A percentile compares a stretch with the other conserved stretches of the same genome.
These are phyloP conservation scores for Saccharomycodes ludwigii DNA, from an alignment of 805 yeast species.

Conservation along the genomic window DNA sequence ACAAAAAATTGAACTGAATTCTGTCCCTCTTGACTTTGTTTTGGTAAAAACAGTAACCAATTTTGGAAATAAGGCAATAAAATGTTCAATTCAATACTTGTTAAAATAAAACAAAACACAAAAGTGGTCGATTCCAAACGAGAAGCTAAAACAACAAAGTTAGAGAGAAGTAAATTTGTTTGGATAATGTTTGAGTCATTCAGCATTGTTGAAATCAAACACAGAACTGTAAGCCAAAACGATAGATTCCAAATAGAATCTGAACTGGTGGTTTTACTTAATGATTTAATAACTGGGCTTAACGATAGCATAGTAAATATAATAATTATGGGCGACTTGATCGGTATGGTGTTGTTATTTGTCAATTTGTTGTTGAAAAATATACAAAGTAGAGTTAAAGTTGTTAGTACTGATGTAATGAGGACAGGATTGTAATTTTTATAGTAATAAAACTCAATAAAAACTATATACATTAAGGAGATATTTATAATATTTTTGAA, in stretches of 20 bases:
- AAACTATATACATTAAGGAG: too few species aligned
- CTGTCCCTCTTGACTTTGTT: too few species aligned
- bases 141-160: slow-evolving; percentile 86
- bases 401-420: slow-evolving; percentile 10
- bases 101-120: slow-evolving; percentile 75
- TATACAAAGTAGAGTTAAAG: slow-evolving; percentile 6
- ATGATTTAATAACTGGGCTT: slow-evolving; percentile 81
- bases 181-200: slow-evolving; percentile 46
- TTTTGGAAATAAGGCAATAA: too few species aligned
- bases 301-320: slow-evolving; percentile 60
- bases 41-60: too few species aligned
- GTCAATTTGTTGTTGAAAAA: slow-evolving; percentile 3
- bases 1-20: too few species aligned
- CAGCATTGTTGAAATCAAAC: slow-evolving; percentile 27
- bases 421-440: slow-evolving; percentile 14
- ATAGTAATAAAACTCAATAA: too few species aligned
- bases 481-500: too few species aligned
- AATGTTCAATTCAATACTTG: slow-evolving; percentile 21
- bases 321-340: slow-evolving; percentile 60
- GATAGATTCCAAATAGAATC: slow-evolving; percentile 94
- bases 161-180: slow-evolving; percentile 67
- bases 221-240: slow-evolving; percentile 61
- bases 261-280: slow-evolving; percentile 79
- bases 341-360: slow-evolving; percentile 9
- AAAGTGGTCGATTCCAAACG: slow-evolving; percentile 59